Base-by-base conservation (phyloP, 2,329 filamentous ascomycete species). In the Aspergillus carbonarius region DNA sequence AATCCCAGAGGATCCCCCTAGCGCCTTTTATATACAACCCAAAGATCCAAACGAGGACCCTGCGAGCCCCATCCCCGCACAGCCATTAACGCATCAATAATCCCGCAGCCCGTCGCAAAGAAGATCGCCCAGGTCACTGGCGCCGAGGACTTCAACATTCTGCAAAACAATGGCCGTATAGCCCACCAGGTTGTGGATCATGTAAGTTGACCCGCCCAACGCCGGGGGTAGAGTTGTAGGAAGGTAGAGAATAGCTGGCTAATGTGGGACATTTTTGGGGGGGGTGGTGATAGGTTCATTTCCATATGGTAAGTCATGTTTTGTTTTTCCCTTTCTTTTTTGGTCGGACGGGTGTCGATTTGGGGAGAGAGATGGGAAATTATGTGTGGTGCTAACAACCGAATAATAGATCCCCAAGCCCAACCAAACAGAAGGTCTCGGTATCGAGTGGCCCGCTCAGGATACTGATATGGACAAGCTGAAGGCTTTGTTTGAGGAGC, bases 101-200 rank as follows among this genome's bases (percentile, higher is more conserved):
- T 5, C 25, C 35, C 54, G 40, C 58, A 89, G 82, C 89, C 91
- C 44, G 86, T 96, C 15, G 88, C 91, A 49, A 97, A 96, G 84
- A 93, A 90, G 76, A 85, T 99, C 49, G 92, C 89, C 50, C 77
- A 81, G 18, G 93, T 92, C 27, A 87, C 85, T 4, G 91, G 91
- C 37, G 88, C 89, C 4, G 80, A 82, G 53, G 85, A 98, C 76
- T 99, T 92, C 82, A 99, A 99, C 72, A 85, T 99, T 50, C 81
- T 99, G 60, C 95, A 99, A 80, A 99, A 99, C 80, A 99, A 99
- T 72, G 95, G 95, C 54, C 82, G 85, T 20, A 85, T 93, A 70
- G 95, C 95, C 17, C 95, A 99, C 76, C 95, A 98, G 79, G 82
- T 89, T 63, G 93, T 99, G 62, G 89, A 92, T 66, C 95, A 99